Base-by-base conservation (phyloP, 2,329 filamentous ascomycete genomes). In the Nemania sp. region DNA sequence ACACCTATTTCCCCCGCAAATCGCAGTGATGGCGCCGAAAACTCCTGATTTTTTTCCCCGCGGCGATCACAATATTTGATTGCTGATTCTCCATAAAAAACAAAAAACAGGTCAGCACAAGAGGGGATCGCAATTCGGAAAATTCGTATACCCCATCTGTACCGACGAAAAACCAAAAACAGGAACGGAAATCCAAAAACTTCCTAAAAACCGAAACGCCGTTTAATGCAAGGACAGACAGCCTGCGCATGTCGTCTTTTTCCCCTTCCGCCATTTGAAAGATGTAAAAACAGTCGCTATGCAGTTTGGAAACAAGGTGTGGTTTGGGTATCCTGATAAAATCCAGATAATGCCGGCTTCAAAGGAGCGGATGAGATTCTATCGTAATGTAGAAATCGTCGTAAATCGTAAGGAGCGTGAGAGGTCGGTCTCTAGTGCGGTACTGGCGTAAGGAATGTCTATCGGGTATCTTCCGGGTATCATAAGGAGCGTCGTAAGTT, bases 251-350 rank as follows among this genome's bases (percentile, higher is more conserved):
- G 66, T 70, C 67, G 67, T 62, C 66, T 62, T 64, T 70, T 71
- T 71, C 66, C 63, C 59, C 56, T 63, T 50, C 34, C 65, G 65
- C 68, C 69, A 58, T 57, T 68, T 65, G 58, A 68, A 72, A 67
- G n/a, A 66, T 59, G 57, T 69, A 65, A 72, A 78, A 78, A 79
- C 77, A 81, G 79, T 79, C 80, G 81, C 81, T 82, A 83, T 84
- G 81, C 81, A 82, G 75, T 80, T 78, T 78, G 77, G 78, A 65
- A 76, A 78, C 57, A 78, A 74, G 73, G 77, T 69, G 72, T 64
- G 62, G 53, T 53, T 60, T 54, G 69, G 72, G 70, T 73, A 74
- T 75, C 71, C 60, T 71, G 63, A 64, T 68, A 67, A n/a, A 69
- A 71, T 69, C 67, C 72, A 67, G 72, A 70, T 67, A 68, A 68